Percentiles rank a stretch among this genome's conserved stretches.
These are phyloP conservation scores for Fusarium napiforme DNA, from an alignment of 2,329 filamentous ascomycete genomes.

Conservation along the genomic window DNA sequence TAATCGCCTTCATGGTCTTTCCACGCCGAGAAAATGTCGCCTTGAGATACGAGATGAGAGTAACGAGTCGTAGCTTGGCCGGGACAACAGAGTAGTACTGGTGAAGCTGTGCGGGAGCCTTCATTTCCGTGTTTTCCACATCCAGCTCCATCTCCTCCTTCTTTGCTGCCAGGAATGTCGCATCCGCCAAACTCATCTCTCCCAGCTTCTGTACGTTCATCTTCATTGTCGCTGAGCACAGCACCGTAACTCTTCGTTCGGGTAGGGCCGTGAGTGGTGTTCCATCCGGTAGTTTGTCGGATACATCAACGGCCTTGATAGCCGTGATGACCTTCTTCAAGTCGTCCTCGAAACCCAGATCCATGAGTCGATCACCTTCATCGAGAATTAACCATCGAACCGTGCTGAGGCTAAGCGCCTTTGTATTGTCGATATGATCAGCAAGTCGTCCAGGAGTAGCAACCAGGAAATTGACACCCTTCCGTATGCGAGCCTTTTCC, in stretches of 20 bases:
- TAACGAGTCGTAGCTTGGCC: slow-evolving; percentile 89
- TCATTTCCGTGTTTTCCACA: slow-evolving; percentile 69
- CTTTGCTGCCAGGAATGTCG: slow-evolving; percentile 82
- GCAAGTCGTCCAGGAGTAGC: slow-evolving; percentile 91
- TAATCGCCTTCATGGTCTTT: slow-evolving; percentile 94
- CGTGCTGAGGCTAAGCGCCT: slow-evolving; percentile 86
- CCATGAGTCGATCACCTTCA: slow-evolving; percentile 98
- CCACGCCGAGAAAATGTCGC: slow-evolving; percentile 88
- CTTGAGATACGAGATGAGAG: slow-evolving; percentile 84
- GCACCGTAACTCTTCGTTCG: slow-evolving; percentile 81
- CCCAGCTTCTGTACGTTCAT: slow-evolving; percentile 95
- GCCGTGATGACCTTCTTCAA: slow-evolving; percentile 86
- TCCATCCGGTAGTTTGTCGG: slow-evolving; percentile 68
- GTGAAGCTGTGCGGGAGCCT: slow-evolving; percentile 89
- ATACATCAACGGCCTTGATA: slow-evolving; percentile 73
- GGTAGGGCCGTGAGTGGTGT: slow-evolving; percentile 73
- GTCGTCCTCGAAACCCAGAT: slow-evolving; percentile 95
- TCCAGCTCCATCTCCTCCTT: slow-evolving; percentile 60
- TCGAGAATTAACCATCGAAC: slow-evolving; percentile 95
- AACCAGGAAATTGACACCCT: slow-evolving; percentile 94
- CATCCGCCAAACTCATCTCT: slow-evolving; percentile 94
- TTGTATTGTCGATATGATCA: slow-evolving; percentile 93
- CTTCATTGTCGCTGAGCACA: slow-evolving; percentile 98
- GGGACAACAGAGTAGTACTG: slow-evolving; percentile 90
- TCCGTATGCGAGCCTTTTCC: slow-evolving; percentile 92